Evolutionary conservation across 2,329 filamentous ascomycete species (phyloP), one percentile per base, ranked within the genome.

Genomic region (Moelleriella libera): DNA sequence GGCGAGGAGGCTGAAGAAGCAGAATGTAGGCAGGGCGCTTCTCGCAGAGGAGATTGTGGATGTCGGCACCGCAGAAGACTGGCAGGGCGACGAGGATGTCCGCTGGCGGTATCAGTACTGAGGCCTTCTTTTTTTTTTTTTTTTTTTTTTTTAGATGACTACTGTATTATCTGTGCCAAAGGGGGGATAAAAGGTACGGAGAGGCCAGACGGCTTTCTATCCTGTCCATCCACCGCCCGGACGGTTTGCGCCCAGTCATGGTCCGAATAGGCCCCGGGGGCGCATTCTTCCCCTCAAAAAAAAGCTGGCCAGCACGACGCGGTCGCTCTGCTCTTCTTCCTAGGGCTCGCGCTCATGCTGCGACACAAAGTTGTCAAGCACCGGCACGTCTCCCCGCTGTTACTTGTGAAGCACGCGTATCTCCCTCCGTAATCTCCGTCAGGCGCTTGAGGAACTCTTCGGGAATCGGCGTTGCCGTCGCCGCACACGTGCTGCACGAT

Each of bases 31-130:
- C 30, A 74, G 80, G 43, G 71, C 69, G 10, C 61, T 47, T 4
- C 58, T 71, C 28, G 59, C 60, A 10, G 62, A 60, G 43, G 66
- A 69, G 62, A 64, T 71, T 53, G 63, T 68, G 54, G 69, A 74
- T 47, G 68, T 77, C 41, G 72, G 71, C 0, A 64, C 71, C 43
- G 59, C 70, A 3, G 65, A 68, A 11, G 74, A 78, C 39, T 82
- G 78, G 68, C 60, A 65, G 45, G 81, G 80, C 2, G 82, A 85
- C 58, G 69, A 70, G 5, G 80, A 85, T 59, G 67, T 73, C 0
- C 68, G 80, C 51, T 85, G 80, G 78, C 65, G 81, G n/a, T 85
- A 82, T 49, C 72, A 79, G 60, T 76, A 71, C 53, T 80, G 39
- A 21, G 21, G 21, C 21, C 3, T 21, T 21, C 3, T 21, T 21